Evolutionary conservation across 2,329 filamentous ascomycete species (phyloP).

Genomic region (Ciborinia camelliae): DNA sequence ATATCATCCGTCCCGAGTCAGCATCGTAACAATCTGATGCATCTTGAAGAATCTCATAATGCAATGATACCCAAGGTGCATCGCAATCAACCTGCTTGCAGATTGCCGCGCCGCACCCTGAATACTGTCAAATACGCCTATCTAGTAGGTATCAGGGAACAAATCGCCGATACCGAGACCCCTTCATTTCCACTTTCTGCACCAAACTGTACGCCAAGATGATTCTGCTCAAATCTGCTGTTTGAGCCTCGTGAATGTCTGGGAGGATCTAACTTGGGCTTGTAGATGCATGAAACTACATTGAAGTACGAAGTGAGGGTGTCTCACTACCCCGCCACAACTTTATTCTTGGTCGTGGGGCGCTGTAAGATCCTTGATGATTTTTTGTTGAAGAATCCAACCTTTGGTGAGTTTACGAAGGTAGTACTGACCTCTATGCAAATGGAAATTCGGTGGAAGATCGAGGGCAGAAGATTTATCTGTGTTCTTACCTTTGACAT

Average conservation of each 20-base stretch:
- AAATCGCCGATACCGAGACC: neutral
- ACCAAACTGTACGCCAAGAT: neutral
- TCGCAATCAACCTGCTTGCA: neutral
- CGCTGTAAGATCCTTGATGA: neutral
- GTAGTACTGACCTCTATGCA: neutral
- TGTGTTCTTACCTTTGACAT: neutral
- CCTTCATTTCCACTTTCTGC: conserved; percentile 1
- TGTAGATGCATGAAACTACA: neutral
- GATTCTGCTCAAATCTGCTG: neutral
- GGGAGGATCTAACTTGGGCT: neutral
- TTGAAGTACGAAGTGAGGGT: neutral
- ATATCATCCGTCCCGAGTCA: neutral
- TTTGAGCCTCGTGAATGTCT: neutral
- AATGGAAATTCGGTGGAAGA: neutral
- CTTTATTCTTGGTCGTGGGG: neutral
- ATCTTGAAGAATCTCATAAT: neutral
- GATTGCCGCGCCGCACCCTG: neutral
- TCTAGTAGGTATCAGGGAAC: neutral
- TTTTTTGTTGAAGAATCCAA: neutral
- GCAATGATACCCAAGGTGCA: neutral
- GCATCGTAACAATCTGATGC: neutral
- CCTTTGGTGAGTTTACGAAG: neutral
- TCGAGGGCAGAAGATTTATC: neutral
- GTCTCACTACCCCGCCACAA: neutral
- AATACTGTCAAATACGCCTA: neutral